These are phyloP conservation scores for Venturia oleaginea DNA, from an alignment of 2,329 filamentous ascomycete species.

Conservation along the genomic window DNA sequence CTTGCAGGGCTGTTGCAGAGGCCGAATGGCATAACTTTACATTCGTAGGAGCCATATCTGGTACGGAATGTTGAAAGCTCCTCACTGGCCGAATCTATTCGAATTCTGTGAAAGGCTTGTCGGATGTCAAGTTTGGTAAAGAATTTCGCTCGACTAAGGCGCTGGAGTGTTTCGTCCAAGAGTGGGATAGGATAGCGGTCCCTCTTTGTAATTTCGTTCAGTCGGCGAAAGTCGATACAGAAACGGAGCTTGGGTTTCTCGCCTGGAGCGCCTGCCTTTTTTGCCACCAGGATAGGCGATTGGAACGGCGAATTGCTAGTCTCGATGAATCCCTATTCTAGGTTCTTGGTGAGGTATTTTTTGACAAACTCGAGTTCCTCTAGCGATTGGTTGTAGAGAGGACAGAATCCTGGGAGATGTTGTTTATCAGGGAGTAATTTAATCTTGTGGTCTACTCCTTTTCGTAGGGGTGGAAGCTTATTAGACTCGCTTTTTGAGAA, in stretches of 20 bases:
- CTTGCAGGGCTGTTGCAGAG: conserved; percentile 1
- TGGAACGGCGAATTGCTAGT: neutral
- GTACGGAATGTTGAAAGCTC: neutral
- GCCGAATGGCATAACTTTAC: neutral
- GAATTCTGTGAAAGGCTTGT: conserved; percentile 22
- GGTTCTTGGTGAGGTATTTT: neutral
- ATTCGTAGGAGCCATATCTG: neutral
- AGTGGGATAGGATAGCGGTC: conserved; percentile 25
- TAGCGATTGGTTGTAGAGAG: neutral
- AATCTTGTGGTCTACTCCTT: neutral
- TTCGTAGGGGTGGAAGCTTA: neutral
- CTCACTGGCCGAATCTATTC: neutral
- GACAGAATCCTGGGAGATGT: neutral
- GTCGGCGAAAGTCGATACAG: conserved; percentile 27
- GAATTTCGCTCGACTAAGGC: conserved; percentile 19
- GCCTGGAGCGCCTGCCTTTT: conserved; percentile 21
- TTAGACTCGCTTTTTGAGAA: neutral
- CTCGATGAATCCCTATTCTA: neutral
- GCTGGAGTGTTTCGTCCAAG: conserved; percentile 24
- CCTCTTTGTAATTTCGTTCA: conserved; percentile 30
- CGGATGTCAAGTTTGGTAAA: conserved; percentile 28
- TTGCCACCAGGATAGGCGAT: conserved; percentile 23
- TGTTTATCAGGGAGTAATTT: neutral
- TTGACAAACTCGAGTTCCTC: neutral
- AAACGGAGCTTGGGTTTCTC: conserved; percentile 18